These are phyloP conservation scores for Eimeria necatrix DNA, from an alignment of 169 alveolate genomes.

Conservation along the genomic window DNA sequence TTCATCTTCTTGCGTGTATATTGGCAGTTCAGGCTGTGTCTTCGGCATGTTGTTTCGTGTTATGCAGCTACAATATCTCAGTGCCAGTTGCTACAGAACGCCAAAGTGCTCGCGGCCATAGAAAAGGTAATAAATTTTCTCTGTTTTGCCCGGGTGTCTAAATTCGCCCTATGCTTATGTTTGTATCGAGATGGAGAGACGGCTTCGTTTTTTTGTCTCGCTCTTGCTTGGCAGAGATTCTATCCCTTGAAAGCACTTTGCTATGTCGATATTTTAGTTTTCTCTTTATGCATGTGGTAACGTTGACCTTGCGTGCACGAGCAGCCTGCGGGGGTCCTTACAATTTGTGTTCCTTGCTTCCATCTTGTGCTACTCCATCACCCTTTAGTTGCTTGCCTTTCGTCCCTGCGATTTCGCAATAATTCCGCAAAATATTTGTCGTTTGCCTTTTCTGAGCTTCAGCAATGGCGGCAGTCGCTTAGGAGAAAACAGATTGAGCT, in stretches of 20 bases:
- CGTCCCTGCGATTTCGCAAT: neutral
- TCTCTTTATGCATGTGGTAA: no score
- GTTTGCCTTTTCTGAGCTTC: neutral
- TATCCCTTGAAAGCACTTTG: no score
- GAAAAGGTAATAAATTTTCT: neutral
- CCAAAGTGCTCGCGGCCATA: constrained; percentile 12
- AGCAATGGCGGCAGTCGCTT: constrained; percentile 37
- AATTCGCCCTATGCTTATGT: no score
- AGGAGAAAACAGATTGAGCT: neutral
- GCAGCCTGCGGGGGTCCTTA: no score
- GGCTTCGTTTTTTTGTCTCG: no score
- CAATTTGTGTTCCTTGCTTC: no score
- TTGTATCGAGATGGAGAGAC: no score
- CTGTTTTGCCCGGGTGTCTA: neutral
- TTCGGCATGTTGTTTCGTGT: neutral
- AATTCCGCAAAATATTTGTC: neutral
- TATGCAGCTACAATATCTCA: neutral
- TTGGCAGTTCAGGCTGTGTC: no score
- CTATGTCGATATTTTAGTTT: no score
- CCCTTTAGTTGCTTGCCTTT: neutral
- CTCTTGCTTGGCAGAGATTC: no score
- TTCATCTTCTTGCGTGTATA: no score
- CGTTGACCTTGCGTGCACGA: no score
- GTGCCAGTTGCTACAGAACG: constrained; percentile 23
- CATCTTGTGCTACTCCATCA: neutral